phyloP scores from a whole-genome alignment of 148 eudicot species.

The Cornus controversa region DNA sequence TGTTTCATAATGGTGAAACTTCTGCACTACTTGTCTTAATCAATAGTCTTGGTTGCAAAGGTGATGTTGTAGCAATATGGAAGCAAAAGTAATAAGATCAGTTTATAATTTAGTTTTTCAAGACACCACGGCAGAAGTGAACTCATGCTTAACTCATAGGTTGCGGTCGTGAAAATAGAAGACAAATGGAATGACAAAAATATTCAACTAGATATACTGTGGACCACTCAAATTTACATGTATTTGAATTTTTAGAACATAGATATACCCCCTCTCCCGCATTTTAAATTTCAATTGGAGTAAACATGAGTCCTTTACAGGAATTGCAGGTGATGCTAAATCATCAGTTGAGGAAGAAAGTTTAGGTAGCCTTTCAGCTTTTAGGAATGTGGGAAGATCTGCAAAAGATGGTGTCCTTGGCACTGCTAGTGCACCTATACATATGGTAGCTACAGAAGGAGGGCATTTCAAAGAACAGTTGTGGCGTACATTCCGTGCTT shows the following conservation, averaged over 20 bases:
- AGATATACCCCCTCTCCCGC: background rate
- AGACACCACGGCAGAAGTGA: too few relatives aligned
- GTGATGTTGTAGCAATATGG: too few relatives aligned
- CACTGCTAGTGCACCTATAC: conserved; percentile 86
- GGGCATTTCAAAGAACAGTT: conserved; percentile 89
- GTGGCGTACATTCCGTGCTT: conserved; percentile 88
- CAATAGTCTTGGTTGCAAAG: too few relatives aligned
- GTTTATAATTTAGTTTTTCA: too few relatives aligned
- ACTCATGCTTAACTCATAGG: too few relatives aligned
- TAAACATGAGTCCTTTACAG: conserved; percentile 24
- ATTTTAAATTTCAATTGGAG: too few relatives aligned
- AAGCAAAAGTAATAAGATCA: too few relatives aligned
- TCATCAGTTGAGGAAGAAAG: conserved; percentile 53
- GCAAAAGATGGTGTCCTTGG: conserved; percentile 84
- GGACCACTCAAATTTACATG: background rate
- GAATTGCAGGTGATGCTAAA: conserved; percentile 42
- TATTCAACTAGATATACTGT: too few relatives aligned
- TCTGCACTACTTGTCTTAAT: too few relatives aligned
- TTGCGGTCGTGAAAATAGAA: too few relatives aligned
- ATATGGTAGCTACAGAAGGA: conserved; percentile 88
- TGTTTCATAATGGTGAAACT: too few relatives aligned
- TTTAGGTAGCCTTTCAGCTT: conserved; percentile 63
- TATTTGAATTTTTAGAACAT: background rate
- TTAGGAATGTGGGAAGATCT: conserved; percentile 64
- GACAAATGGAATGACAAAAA: too few relatives aligned